These are phyloP conservation scores for Pseudognaphalium luteoalbum DNA, from an alignment of 129 eudicot species.

Conservation along the genomic window DNA sequence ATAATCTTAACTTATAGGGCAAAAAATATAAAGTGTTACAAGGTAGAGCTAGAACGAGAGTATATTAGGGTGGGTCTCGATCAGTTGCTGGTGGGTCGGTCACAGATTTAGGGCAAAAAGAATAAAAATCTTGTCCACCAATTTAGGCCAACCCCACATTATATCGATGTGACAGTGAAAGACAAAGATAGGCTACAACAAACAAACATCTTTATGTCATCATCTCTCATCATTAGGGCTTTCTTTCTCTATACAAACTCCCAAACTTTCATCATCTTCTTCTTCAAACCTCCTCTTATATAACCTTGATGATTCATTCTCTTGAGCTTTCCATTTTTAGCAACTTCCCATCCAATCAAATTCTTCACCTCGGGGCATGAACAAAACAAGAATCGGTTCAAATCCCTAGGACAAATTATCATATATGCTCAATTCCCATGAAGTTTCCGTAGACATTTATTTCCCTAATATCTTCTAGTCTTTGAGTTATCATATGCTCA, in stretches of 20 bases:
- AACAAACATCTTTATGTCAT: conserved; percentile 34
- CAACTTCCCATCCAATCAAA: conserved; percentile 14
- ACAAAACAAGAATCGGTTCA: conserved; percentile 7
- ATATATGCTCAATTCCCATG: too few species aligned
- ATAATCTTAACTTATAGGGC: neutral
- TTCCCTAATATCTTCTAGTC: neutral
- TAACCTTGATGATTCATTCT: conserved; percentile 34
- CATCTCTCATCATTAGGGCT: conserved; percentile 46
- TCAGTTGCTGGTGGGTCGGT: conserved; percentile 77
- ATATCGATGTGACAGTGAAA: conserved; percentile 31
- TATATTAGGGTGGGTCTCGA: conserved; percentile 29
- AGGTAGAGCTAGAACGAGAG: neutral
- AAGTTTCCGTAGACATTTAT: conserved; percentile 4
- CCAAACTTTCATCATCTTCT: neutral
- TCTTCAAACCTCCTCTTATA: conserved; percentile 23
- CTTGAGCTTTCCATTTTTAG: conserved; percentile 31
- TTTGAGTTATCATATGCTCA: conserved; percentile 20
- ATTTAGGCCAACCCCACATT: conserved; percentile 42
- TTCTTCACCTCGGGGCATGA: conserved; percentile 7
- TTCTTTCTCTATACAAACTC: conserved; percentile 8
- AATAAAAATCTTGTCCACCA: conserved; percentile 60
- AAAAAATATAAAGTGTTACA: neutral
- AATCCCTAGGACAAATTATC: neutral
- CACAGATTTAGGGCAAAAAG: conserved; percentile 38
- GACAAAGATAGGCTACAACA: conserved; percentile 38